Conservation (phyloP, 805 yeast species). For the Metschnikowia noctiluminum region DNA sequence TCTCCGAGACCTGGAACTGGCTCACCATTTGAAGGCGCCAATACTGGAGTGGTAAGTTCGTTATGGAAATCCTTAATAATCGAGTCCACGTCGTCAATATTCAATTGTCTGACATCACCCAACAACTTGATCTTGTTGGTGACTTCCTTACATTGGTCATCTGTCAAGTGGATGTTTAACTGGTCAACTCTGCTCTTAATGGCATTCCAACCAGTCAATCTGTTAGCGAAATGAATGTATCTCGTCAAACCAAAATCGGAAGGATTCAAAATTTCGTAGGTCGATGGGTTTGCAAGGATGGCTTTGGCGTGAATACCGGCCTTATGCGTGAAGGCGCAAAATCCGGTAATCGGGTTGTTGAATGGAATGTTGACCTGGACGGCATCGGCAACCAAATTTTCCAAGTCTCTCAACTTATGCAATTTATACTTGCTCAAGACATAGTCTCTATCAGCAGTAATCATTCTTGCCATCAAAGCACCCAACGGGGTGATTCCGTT, state of each 20-base stretch:
- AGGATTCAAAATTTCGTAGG: slow-evolving; percentile 58
- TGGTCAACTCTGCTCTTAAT: slow-evolving; percentile 60
- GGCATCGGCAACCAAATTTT: slow-evolving; percentile 56
- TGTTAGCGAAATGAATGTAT: slow-evolving; percentile 58
- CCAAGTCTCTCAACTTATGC: slow-evolving; percentile 54
- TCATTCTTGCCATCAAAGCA: slow-evolving; percentile 62
- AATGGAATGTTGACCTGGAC: slow-evolving; percentile 58
- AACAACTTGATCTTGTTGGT: slow-evolving; percentile 52
- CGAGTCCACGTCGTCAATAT: slow-evolving; percentile 59
- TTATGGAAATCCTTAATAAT: slow-evolving; percentile 54
- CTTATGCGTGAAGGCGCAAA: slow-evolving; percentile 63
- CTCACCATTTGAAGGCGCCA: slow-evolving; percentile 20
- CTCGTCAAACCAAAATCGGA: slow-evolving; percentile 59
- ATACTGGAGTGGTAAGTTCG: slow-evolving; percentile 34
- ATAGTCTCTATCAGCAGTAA: slow-evolving; percentile 57
- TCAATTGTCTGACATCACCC: slow-evolving; percentile 59
- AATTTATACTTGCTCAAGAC: slow-evolving; percentile 56
- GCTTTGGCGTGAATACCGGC: slow-evolving; percentile 66
- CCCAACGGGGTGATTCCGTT: slow-evolving; percentile 62
- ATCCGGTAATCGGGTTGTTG: slow-evolving; percentile 62
- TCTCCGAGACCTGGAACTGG: slow-evolving; percentile 24
- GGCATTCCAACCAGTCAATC: slow-evolving; percentile 64
- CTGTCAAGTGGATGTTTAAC: slow-evolving; percentile 52
- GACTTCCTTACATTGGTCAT: slow-evolving; percentile 55
- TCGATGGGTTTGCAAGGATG: slow-evolving; percentile 60